Conservation (phyloP, 1,284 basidiomycete species). For the Cutaneotrichosporon daszewskae region DNA sequence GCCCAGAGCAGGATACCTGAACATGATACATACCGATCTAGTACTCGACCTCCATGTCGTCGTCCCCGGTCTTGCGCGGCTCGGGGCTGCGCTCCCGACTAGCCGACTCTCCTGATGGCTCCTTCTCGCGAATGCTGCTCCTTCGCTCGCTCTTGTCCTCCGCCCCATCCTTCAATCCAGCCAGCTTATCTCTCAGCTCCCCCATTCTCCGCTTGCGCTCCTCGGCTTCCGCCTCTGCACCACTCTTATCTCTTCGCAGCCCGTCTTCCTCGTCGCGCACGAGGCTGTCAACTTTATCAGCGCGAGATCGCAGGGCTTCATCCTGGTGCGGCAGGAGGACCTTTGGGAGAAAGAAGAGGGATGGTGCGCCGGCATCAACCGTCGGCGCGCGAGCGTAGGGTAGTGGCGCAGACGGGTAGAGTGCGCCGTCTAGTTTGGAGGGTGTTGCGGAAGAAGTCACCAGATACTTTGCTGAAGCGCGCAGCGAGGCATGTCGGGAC, state of each 20-base stretch:
- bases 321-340: slow-evolving; percentile 39
- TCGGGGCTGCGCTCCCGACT: slow-evolving; percentile 5
- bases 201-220: slow-evolving; percentile 25
- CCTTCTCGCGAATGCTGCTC: too few species aligned
- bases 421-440: slow-evolving; percentile 16
- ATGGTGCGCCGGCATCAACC: slow-evolving; percentile 17
- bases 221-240: slow-evolving; percentile 22
- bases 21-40: not conserved
- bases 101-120: too few species aligned
- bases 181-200: slow-evolving; percentile 25
- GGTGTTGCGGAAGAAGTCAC: slow-evolving; percentile 22
- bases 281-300: slow-evolving; percentile 28
- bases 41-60: slow-evolving; percentile 23
- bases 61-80: slow-evolving; percentile 1
- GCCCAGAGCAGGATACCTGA: too few species aligned
- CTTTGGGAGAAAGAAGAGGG: slow-evolving; percentile 43
- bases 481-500: slow-evolving; percentile 33
- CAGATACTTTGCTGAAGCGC: slow-evolving; percentile 34
- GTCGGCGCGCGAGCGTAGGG: slow-evolving; percentile 33
- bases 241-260: slow-evolving; percentile 15
- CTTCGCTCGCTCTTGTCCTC: slow-evolving; percentile 3
- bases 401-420: slow-evolving; percentile 32
- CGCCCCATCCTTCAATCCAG: slow-evolving; percentile 11
- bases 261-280: slow-evolving; percentile 28
- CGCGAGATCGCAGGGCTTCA: slow-evolving; percentile 22